Percentiles rank a stretch among this genome's conserved stretches.
Evolutionary conservation across 2,329 filamentous ascomycete genomes (phyloP).

Genomic region (Daldinia eschscholtzii): DNA sequence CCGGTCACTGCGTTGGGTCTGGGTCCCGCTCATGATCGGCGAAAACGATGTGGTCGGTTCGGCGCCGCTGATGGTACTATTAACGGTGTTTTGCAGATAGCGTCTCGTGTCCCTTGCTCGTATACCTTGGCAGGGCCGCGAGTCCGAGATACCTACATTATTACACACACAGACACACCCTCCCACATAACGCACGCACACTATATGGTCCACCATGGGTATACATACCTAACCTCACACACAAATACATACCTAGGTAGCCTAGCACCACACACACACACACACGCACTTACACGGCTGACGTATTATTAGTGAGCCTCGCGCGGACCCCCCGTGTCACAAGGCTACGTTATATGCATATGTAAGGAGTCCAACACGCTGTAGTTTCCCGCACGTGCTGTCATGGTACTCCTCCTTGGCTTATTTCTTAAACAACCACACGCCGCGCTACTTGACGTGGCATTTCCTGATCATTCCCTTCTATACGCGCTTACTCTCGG

Average conservation of each 20-base stretch:
- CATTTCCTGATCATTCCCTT: slow-evolving; percentile 37
- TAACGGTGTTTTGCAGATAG: slow-evolving; percentile 38
- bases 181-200: too few species aligned
- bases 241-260: not conserved
- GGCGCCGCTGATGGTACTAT: slow-evolving; percentile 26
- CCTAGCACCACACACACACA: not conserved
- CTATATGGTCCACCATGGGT: too few species aligned
- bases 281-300: slow-evolving; percentile 36
- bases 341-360: slow-evolving; percentile 44
- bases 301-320: slow-evolving; percentile 44
- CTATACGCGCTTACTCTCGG: slow-evolving; percentile 39
- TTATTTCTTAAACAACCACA: slow-evolving; percentile 29
- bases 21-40: slow-evolving; percentile 31
- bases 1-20: slow-evolving; percentile 32
- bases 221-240: not conserved
- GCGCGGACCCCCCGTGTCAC: slow-evolving; percentile 40
- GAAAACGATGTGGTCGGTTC: slow-evolving; percentile 24
- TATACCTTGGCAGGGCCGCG: slow-evolving; percentile 24
- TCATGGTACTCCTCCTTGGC: slow-evolving; percentile 31
- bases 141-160: slow-evolving; percentile 17
- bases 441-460: slow-evolving; percentile 42
- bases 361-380: slow-evolving; percentile 39
- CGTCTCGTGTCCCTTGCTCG: slow-evolving; percentile 15
- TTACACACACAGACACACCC: not conserved
- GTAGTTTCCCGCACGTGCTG: slow-evolving; percentile 41